Evolutionary conservation across 208 protist species (phyloP).

Genomic region (Wallacemonas sp.): DNA sequence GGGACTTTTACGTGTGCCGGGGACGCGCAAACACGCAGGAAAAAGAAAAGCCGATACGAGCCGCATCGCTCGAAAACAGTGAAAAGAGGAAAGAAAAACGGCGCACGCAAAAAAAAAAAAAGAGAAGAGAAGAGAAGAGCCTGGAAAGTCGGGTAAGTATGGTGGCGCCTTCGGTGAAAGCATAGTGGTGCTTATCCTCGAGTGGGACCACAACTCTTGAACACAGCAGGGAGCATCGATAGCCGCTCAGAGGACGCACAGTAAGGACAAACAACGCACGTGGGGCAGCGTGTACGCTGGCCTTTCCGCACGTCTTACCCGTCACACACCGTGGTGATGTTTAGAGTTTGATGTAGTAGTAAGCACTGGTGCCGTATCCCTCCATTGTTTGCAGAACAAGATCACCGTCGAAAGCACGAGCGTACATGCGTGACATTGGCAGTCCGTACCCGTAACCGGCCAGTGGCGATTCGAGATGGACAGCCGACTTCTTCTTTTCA

Average conservation of each 20-base stretch:
- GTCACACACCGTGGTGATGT: neutral
- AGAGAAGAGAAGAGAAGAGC: constrained; percentile 22
- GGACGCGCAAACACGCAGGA: no score
- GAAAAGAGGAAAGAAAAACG: neutral
- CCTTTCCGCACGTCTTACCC: neutral
- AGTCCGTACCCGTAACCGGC: constrained; percentile 95
- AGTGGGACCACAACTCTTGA: no score
- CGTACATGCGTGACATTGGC: constrained; percentile 93
- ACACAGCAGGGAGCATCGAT: no score
- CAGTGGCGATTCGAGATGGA: constrained; percentile 46
- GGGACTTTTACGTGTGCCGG: no score
- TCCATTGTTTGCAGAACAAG: constrained; percentile 93
- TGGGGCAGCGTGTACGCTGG: no score
- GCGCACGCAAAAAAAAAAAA: neutral
- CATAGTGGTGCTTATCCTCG: no score
- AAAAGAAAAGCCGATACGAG: no score
- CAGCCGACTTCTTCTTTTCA: constrained; percentile 19
- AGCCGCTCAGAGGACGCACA: no score
- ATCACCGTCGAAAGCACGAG: constrained; percentile 93
- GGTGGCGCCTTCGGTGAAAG: neutral
- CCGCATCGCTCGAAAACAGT: no score
- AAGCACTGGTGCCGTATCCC: constrained; percentile 91
- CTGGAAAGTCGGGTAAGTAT: constrained; percentile 18
- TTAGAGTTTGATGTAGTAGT: constrained; percentile 87
- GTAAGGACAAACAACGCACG: no score